Evolutionary conservation across 2,329 filamentous ascomycete species (phyloP), one percentile per base, ranked within the genome.

Genomic region (Aspergillus pseudotamarii): DNA sequence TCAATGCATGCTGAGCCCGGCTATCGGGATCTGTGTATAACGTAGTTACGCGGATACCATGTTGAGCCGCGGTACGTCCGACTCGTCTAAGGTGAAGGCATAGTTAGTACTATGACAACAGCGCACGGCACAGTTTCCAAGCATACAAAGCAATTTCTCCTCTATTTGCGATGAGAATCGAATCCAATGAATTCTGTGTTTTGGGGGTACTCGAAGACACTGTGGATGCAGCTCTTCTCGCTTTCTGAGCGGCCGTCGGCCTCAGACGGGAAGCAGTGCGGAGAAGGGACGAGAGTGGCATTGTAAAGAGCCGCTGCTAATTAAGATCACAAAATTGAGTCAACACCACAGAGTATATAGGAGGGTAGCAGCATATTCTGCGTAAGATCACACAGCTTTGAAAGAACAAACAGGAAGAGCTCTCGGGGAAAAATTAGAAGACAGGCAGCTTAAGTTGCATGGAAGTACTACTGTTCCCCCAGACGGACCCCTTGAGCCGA

Each of bases 21-120:
- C 91, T 89, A 78, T 99, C 95, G 45, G 94, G 92, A 69, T 96
- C 92, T 9, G 95, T 99, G 80, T 97, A 99, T 63, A 99, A 86
- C 0, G 94, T 97, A 0, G 94, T 97, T 21, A 94, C 96, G 66
- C 89, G 89, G 74, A 99, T 96, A 62, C 95, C 94, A 75, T 97
- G 91, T 67, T 91, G 88, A 57, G 91, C 85, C 38, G 95, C 95
- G 26, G 95, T 99, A 69, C 89, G 88, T 69, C 94, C 91, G 69
- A 99, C 95, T 69, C 95, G 91, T 66, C 84, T 86, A 46, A 10
- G 60, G 34, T 30, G 16, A 60, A 54, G 66, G 51, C 19, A 70
- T 62, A 21, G 57, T 48, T 48, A 67, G 68, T 60, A 26, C 26
- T 26, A 63, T 43, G 6, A 21, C 45, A 46, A 28, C 16, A 43